Base-by-base conservation (phyloP, 805 yeast genomes). In the Danielia oregonensis region DNA sequence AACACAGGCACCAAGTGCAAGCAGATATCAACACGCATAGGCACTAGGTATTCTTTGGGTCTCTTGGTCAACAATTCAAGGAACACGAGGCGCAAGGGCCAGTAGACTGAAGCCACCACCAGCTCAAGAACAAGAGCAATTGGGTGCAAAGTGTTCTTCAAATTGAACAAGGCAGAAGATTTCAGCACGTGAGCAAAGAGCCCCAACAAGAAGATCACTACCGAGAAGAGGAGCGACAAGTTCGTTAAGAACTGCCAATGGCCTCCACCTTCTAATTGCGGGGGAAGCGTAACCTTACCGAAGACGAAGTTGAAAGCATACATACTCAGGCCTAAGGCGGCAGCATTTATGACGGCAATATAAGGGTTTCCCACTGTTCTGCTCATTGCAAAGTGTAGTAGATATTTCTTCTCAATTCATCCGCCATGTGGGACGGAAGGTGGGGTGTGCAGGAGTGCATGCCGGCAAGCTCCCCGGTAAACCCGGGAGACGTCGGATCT, bases 181-280 rank as follows among this genome's bases (percentile, higher is more conserved):
- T 44, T 36, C 24, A 52, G 36, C 26, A 54, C 24, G 46, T 66
- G 74, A 29, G 70, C 61, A 8, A 57, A 12, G 17, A 65, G 44
- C 15, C 74, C 74, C 24, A 69, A 26, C 11, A 49, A 29, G 37
- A 65, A 68, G 40, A 71, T 68, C 28, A 69, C 37, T 7, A 76
- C 44, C 2, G 84, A 70, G 12, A 71, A 49, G 2, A 59, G 49
- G 21, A 81, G 65, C 6, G 82, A 72, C n/a, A 82, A 48, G 51
- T 81, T 82, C 4, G 93, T 84, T 32, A 83, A 63, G 52, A 84
- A 84, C 51, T 84, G 91, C 59, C 70, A 72, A 37, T 76, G 83
- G 2, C 91, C 91, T 1, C 79, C 91, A 15, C 59, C 55, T 2
- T 50, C 61, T 17, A 82, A 55, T 24, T 57, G 62, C 1, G 57